Percentiles rank a stretch among this genome's conserved stretches.
These are phyloP conservation scores for Pterocarpus santalinus DNA, from an alignment of 306 rosid genomes.

Conservation along the genomic window DNA sequence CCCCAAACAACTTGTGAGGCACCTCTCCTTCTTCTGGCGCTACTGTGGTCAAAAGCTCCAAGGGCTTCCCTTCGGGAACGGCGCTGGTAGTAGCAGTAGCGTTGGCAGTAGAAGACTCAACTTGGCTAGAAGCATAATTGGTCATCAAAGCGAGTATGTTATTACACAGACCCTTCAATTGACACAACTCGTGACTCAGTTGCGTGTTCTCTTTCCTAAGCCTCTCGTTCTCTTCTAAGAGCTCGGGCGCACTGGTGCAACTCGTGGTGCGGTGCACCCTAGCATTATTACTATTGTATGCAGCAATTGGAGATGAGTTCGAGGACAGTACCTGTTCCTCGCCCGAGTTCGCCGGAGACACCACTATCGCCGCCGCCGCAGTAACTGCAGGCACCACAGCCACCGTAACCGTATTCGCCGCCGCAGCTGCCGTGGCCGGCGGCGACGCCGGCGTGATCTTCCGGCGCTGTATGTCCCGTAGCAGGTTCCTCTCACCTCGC, in stretches of 20 bases:
- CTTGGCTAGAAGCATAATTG: conserved; percentile 66
- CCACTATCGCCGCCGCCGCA: conserved; percentile 43
- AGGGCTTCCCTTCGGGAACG: conserved; percentile 49
- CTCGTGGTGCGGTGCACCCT: conserved; percentile 60
- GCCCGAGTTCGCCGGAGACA: conserved; percentile 82
- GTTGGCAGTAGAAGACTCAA: conserved; percentile 50
- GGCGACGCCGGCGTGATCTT: conserved; percentile 53
- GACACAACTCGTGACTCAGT: conserved; percentile 79
- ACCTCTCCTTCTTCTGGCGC: conserved; percentile 43
- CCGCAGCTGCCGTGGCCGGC: neutral
- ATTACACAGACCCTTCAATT: conserved; percentile 76
- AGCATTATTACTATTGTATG: conserved; percentile 4
- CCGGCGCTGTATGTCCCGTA: conserved; percentile 89
- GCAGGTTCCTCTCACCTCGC: conserved; percentile 80
- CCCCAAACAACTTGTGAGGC: conserved; percentile 78
- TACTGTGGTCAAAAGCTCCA: conserved; percentile 58
- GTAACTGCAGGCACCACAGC: neutral
- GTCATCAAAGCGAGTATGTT: conserved; percentile 78
- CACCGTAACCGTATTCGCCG: conserved; percentile 56
- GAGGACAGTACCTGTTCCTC: conserved; percentile 94
- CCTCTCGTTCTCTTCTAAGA: conserved; percentile 84
- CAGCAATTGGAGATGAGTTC: conserved; percentile 73
- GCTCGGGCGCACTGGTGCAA: conserved; percentile 75
- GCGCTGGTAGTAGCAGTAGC: conserved; percentile 50
- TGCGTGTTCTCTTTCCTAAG: conserved; percentile 84